Percentiles rank a stretch among this genome's conserved stretches.
These are phyloP conservation scores for Urochloa ruziziensis DNA, from an alignment of 176 grass and related monocot species.

Conservation along the genomic window DNA sequence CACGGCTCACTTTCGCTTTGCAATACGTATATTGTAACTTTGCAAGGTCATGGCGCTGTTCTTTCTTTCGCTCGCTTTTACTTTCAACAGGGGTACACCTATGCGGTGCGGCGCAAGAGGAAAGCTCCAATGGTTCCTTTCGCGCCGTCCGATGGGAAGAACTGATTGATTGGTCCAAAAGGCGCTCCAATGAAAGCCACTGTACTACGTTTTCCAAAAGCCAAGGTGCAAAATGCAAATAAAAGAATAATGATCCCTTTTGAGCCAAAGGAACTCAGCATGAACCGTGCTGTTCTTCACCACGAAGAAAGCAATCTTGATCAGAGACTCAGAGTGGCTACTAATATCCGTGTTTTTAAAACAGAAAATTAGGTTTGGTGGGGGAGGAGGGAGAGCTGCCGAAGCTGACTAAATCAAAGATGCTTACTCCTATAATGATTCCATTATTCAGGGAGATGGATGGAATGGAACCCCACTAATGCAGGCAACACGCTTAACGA, in stretches of 20 bases:
- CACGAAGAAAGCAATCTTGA: background rate
- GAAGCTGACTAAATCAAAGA: background rate
- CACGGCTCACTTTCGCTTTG: constrained; percentile 27
- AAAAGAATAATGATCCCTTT: background rate
- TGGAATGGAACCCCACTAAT: constrained; percentile 21
- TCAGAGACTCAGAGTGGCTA: no score
- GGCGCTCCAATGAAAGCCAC: background rate
- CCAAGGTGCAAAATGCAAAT: background rate
- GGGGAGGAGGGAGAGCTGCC: background rate
- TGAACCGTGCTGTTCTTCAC: background rate
- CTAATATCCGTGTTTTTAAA: background rate
- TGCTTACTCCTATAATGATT: background rate
- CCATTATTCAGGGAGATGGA: background rate
- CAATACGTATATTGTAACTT: no score
- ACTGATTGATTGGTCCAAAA: background rate
- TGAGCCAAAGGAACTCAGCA: background rate
- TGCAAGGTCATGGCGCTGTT: background rate
- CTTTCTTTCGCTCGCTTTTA: background rate
- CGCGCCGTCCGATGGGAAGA: background rate
- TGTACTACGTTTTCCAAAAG: background rate
- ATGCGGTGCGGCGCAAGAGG: constrained; percentile 5
- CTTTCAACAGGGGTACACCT: background rate
- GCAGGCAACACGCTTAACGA: constrained; percentile 26
- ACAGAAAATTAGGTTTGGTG: background rate
- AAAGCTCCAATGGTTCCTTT: constrained; percentile 11